Evolutionary conservation across 805 yeast species (phyloP), one percentile per base, ranked within the genome.

Genomic region (Spathaspora passalidarum): DNA sequence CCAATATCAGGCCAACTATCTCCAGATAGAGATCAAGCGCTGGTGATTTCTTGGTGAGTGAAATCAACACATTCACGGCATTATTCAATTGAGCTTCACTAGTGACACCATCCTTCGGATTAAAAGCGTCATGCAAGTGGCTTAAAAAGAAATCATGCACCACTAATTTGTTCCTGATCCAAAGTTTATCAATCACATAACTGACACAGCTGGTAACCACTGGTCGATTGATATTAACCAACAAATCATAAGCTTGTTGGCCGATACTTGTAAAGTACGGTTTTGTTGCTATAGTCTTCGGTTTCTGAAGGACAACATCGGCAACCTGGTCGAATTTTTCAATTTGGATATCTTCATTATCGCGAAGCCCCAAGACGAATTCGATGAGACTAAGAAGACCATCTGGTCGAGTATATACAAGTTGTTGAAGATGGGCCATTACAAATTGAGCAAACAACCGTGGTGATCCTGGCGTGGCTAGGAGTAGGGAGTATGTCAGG

Each of bases 361-460:
- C 95, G 46, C 96, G 70, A 20, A 87, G 69, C 0, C 96, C 96
- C 11, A 86, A 69, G 0, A 87, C 72, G 50, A 87, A 81, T 61
- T 92, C 97, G 22, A 90, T 73, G 42, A 92, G 63, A 1, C 90
- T 75, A 22, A 78, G 64, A 1, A 94, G 80, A 0, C 98, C 97
- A 56, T 85, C 83, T 18, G 55, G 61, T 2, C 75, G 62, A 37
- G 73, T 62, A 17, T 79, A 59, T 1, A 86, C 85, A 21, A 88
- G 62, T 2, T 60, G 49, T 0, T 84, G 76, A 3, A 92, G 68
- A 40, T 75, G 69, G 0, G 63, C 49, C 40, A 84, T 61, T 3
- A 87, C 69, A 46, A 74, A 67, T 5, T 52, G 51, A 40, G 74
- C 73, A 55, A 81, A 81, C 60, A 68, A 70, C 0, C 65, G 56